Percentiles rank a stretch among this genome's conserved stretches.
phyloP scores from a whole-genome alignment of 2,329 filamentous ascomycete genomes.

The Elsinoe arachidis region DNA sequence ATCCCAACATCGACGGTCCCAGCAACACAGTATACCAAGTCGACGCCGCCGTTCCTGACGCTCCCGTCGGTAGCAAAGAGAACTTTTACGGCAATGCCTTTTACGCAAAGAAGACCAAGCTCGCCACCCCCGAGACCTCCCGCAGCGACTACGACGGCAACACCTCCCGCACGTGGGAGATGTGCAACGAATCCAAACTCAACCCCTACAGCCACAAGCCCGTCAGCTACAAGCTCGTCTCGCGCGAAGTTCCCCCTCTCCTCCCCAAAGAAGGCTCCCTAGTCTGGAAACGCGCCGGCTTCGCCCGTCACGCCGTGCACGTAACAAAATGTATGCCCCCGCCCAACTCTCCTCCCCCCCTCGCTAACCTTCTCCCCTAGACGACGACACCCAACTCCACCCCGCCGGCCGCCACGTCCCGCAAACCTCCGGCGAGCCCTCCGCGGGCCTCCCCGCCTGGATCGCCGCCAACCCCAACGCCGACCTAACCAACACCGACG shows the following conservation, averaged over 20 bases:
- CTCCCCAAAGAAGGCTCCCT: slow-evolving; percentile 72
- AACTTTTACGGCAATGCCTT: slow-evolving; percentile 90
- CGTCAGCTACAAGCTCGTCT: slow-evolving; percentile 80
- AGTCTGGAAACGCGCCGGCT: slow-evolving; percentile 84
- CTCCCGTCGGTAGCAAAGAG: slow-evolving; percentile 67
- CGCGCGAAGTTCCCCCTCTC: slow-evolving; percentile 68
- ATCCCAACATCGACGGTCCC: slow-evolving; percentile 78
- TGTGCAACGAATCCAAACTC: slow-evolving; percentile 73
- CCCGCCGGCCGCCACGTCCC: slow-evolving; percentile 81
- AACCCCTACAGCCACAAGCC: slow-evolving; percentile 82
- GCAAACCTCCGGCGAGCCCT: slow-evolving; percentile 74
- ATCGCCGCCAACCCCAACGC: slow-evolving; percentile 58
- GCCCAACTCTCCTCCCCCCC: slow-evolving; percentile 2
- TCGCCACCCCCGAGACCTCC: slow-evolving; percentile 58
- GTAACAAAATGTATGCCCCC: slow-evolving; percentile 70
- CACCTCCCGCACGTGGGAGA: slow-evolving; percentile 81
- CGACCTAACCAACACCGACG: slow-evolving; percentile 60
- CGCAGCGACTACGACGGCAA: slow-evolving; percentile 73
- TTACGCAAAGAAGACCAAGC: slow-evolving; percentile 73
- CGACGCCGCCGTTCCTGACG: slow-evolving; percentile 63
- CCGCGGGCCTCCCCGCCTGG: slow-evolving; percentile 65
- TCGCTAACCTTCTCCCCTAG: slow-evolving; percentile 33
- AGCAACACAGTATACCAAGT: slow-evolving; percentile 66
- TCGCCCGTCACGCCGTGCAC: slow-evolving; percentile 77
- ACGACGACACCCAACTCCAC: slow-evolving; percentile 72